Percentiles rank a stretch among this genome's conserved stretches.
These are phyloP conservation scores for Tylopilus balloui DNA, from an alignment of 768 basidiomycete genomes.

Conservation along the genomic window DNA sequence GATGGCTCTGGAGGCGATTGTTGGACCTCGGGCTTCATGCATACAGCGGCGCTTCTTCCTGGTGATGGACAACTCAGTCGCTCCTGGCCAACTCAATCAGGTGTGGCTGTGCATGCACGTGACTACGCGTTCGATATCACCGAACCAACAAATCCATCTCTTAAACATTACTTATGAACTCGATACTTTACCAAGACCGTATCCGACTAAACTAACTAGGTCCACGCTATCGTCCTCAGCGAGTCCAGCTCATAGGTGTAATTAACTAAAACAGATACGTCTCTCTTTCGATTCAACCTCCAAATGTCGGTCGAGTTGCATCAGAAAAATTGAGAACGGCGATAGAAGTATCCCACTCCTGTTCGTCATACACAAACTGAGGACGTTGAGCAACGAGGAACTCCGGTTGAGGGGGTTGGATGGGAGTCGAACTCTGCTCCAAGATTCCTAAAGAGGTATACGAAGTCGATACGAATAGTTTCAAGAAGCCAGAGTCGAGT, in stretches of 20 bases:
- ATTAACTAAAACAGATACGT: background rate
- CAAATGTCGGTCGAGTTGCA: background rate
- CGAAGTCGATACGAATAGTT: conserved; percentile 52
- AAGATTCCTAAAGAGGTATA: conserved; percentile 47
- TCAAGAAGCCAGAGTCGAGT: conserved; percentile 49
- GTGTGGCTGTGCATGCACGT: background rate
- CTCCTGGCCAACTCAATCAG: too few species aligned
- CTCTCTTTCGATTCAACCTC: background rate
- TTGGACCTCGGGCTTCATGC: conserved; percentile 21
- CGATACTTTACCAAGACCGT: background rate
- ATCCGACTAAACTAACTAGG: background rate
- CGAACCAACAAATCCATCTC: background rate
- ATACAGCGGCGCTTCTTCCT: background rate
- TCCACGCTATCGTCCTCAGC: background rate
- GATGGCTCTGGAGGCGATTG: conserved; percentile 36
- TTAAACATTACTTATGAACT: background rate
- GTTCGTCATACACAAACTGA: conserved; percentile 10
- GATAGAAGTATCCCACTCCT: conserved; percentile 31
- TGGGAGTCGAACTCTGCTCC: conserved; percentile 39
- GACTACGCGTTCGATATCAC: too few species aligned
- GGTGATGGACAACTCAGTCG: background rate
- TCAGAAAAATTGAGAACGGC: conserved; percentile 22
- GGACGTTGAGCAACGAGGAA: conserved; percentile 1
- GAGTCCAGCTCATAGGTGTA: conserved; percentile 13
- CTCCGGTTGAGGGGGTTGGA: conserved; percentile 15